Evolutionary conservation across 331 rosid species (phyloP).

Genomic region (Phaseolus coccineus): DNA sequence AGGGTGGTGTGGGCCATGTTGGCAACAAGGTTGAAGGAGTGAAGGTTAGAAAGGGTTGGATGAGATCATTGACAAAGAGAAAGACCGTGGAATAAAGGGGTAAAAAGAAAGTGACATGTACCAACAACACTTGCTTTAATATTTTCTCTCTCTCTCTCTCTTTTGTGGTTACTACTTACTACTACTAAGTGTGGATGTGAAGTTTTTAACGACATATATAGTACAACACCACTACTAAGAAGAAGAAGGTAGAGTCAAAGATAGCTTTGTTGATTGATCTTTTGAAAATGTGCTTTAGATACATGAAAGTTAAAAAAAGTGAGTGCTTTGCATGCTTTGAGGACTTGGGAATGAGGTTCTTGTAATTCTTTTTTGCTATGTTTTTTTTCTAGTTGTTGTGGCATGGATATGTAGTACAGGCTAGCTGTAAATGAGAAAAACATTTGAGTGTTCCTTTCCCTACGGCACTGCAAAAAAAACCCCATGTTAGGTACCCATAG

Average conservation of each 20-base stretch:
- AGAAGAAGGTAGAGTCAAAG: conserved; percentile 53
- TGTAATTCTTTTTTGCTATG: conserved; percentile 20
- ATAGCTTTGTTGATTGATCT: conserved; percentile 51
- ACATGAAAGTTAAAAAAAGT: not conserved
- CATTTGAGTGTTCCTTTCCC: conserved; percentile 39
- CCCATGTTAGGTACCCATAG: conserved; percentile 44
- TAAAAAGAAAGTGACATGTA: conserved; percentile 41
- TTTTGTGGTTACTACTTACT: not conserved
- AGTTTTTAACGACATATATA: conserved; percentile 23
- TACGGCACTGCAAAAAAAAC: conserved; percentile 39
- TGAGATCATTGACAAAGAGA: conserved; percentile 73
- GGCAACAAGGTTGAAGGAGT: conserved; percentile 73
- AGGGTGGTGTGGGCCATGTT: conserved; percentile 64
- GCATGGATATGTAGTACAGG: conserved; percentile 50
- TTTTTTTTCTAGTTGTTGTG: not conserved
- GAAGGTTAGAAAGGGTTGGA: conserved; percentile 81
- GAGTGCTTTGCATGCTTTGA: conserved; percentile 22
- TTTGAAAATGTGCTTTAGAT: conserved; percentile 53
- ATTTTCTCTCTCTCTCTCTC: not conserved
- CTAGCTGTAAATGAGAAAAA: conserved; percentile 49
- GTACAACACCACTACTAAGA: conserved; percentile 27
- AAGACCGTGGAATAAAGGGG: conserved; percentile 57
- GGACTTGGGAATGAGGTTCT: conserved; percentile 40
- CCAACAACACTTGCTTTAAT: not conserved
- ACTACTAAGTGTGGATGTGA: conserved; percentile 49